phyloP scores from a whole-genome alignment of 257 asterid genomes.

The Capsicum rhomboideum region DNA sequence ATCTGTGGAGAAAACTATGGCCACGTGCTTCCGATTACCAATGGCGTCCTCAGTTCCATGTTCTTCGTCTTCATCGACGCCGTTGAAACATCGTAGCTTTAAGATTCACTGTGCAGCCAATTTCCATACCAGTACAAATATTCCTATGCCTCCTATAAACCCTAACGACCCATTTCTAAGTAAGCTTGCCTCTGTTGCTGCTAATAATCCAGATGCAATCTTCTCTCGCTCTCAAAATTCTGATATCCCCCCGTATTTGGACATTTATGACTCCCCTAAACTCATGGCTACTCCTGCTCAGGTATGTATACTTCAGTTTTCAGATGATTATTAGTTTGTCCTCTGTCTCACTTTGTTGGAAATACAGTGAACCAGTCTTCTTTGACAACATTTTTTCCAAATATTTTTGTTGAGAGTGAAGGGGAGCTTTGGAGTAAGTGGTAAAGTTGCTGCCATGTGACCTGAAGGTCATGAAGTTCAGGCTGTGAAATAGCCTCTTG shows the following conservation, averaged over 20 bases:
- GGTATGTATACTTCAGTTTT: conserved; percentile 20
- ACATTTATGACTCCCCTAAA: conserved; percentile 56
- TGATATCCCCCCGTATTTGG: conserved; percentile 57
- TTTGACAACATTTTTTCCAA: background rate
- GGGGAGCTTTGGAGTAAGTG: too few species aligned
- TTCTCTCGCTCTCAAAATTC: conserved; percentile 42
- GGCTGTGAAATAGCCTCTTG: too few species aligned
- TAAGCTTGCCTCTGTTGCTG: conserved; percentile 69
- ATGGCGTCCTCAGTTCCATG: conserved; percentile 50
- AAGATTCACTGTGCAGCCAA: conserved; percentile 4
- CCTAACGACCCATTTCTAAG: conserved; percentile 77
- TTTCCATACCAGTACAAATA: conserved; percentile 20
- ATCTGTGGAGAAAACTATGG: conserved; percentile 27
- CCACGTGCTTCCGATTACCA: conserved; percentile 45
- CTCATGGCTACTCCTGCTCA: conserved; percentile 89
- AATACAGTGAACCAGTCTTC: background rate
- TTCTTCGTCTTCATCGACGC: conserved; percentile 28
- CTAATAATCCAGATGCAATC: conserved; percentile 54
- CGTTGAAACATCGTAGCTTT: conserved; percentile 32
- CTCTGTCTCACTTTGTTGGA: background rate
- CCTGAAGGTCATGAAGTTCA: too few species aligned
- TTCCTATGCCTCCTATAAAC: conserved; percentile 71
- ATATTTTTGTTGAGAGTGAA: background rate
- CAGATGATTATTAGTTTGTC: background rate
- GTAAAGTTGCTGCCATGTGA: too few species aligned